Conservation (phyloP, 2,329 filamentous ascomycete species). For the Mariannaea sp. region DNA sequence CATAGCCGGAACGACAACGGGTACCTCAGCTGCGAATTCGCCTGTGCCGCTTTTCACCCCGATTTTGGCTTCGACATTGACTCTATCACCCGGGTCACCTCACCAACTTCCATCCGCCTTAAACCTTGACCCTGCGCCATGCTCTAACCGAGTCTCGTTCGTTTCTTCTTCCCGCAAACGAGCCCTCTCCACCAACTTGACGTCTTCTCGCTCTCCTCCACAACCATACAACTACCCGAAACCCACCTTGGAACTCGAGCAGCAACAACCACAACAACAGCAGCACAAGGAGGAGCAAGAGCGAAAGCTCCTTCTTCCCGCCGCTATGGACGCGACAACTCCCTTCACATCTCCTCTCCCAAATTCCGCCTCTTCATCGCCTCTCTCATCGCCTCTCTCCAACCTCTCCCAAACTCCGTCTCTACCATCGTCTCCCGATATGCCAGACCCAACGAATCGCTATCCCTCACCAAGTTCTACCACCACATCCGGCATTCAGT, state of each 20-base stretch:
- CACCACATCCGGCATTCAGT: constrained; percentile 54
- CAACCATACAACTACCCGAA: neutral
- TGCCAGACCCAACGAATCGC: constrained; percentile 48
- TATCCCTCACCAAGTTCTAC: constrained; percentile 59
- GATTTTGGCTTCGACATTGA: neutral
- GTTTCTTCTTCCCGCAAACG: constrained; percentile 9
- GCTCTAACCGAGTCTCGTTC: constrained; percentile 14
- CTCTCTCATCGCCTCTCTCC: constrained; percentile 53
- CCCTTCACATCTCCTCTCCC: constrained; percentile 43
- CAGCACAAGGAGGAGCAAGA: constrained; percentile 11
- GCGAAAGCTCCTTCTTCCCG: constrained; percentile 1
- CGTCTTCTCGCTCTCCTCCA: constrained; percentile 22
- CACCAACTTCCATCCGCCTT: neutral
- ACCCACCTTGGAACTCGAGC: too few relatives aligned
- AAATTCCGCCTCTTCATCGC: constrained; percentile 31
- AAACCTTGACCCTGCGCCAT: constrained; percentile 13
- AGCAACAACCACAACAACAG: too few relatives aligned
- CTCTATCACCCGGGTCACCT: constrained; percentile 5
- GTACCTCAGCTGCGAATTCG: neutral
- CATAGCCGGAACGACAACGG: neutral
- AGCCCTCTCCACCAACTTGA: constrained; percentile 12
- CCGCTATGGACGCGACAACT: constrained; percentile 36
- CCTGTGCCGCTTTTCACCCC: too few relatives aligned
- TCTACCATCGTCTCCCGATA: constrained; percentile 51
- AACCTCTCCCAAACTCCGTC: constrained; percentile 59